phyloP scores from a whole-genome alignment of 371 early-diverging fungal genomes.

The Apophysomyces trapeziformis region DNA sequence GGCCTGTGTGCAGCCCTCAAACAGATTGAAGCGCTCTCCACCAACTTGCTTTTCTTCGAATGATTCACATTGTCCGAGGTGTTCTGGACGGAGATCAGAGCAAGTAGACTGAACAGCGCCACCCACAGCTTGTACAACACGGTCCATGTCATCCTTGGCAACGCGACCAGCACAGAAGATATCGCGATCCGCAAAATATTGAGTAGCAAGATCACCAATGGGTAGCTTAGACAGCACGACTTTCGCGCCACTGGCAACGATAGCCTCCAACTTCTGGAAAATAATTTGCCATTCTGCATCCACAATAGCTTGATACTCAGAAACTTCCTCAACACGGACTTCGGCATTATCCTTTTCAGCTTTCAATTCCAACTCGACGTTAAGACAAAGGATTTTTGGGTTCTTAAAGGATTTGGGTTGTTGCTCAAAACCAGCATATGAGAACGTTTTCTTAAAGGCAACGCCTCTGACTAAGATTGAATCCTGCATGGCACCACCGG shows the following conservation, averaged over 20 bases:
- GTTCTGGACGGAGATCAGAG: slow-evolving; percentile 81
- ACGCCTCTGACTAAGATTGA: slow-evolving; percentile 97
- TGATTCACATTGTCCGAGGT: slow-evolving; percentile 87
- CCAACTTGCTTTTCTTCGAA: slow-evolving; percentile 99
- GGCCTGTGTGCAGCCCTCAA: slow-evolving; percentile 90
- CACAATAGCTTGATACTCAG: slow-evolving; percentile 99
- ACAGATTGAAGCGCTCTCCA: slow-evolving; percentile 97
- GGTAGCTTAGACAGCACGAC: slow-evolving; percentile 99
- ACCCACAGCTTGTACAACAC: slow-evolving; percentile 96
- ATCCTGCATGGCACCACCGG: slow-evolving; percentile 99
- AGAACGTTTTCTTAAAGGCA: slow-evolving; percentile 99
- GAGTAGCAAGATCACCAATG: slow-evolving; percentile 99
- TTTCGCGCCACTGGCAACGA: slow-evolving; percentile 98
- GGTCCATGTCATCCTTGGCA: slow-evolving; percentile 88
- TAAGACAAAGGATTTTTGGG: slow-evolving; percentile 95
- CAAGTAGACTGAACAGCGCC: slow-evolving; percentile 93
- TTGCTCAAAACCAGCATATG: slow-evolving; percentile 99
- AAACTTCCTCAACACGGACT: slow-evolving; percentile 95
- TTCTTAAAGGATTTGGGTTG: slow-evolving; percentile 97
- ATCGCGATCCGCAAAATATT: slow-evolving; percentile 99
- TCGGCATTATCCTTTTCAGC: slow-evolving; percentile 99
- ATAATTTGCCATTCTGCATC: slow-evolving; percentile 99
- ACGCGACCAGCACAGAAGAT: slow-evolving; percentile 99
- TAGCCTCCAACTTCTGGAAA: slow-evolving; percentile 98
- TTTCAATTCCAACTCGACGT: slow-evolving; percentile 99